Conservation (phyloP, 148 eudicot species). For the Persicaria maculosa region DNA sequence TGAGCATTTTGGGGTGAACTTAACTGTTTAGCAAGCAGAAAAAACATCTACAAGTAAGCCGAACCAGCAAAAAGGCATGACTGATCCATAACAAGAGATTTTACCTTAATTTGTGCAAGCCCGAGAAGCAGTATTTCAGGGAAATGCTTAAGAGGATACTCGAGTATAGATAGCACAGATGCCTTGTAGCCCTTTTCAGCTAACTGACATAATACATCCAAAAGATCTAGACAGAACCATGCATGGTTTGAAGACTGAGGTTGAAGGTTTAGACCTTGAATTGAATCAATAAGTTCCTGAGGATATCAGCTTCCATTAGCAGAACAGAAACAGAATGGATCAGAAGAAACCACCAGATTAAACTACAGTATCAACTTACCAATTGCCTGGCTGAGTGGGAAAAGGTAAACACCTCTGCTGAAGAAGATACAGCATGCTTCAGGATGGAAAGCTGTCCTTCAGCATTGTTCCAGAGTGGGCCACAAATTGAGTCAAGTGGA, state of each 20-base stretch:
- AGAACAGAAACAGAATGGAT: neutral
- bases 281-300: conserved; percentile 65
- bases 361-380: conserved; percentile 28
- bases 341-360: too few species aligned
- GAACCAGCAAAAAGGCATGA: neutral
- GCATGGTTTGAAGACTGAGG: conserved; percentile 62
- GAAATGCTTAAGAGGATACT: conserved; percentile 66
- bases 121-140: conserved; percentile 90
- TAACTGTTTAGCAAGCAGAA: too few species aligned
- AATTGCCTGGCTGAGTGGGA: conserved; percentile 67
- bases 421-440: conserved; percentile 61
- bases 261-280: conserved; percentile 55
- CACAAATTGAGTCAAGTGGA: conserved; percentile 75
- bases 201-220: conserved; percentile 80
- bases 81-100: conserved; percentile 6
- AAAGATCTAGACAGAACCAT: conserved; percentile 80
- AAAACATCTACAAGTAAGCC: neutral
- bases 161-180: conserved; percentile 58
- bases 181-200: conserved; percentile 84
- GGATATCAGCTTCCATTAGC: conserved; percentile 12
- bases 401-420: conserved; percentile 80
- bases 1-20: too few species aligned
- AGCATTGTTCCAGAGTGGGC: conserved; percentile 76
- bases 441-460: conserved; percentile 92
- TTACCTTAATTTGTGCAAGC: conserved; percentile 81